Base-by-base conservation (phyloP, 352 stramenopile species). In the Globisporangium canariense region DNA sequence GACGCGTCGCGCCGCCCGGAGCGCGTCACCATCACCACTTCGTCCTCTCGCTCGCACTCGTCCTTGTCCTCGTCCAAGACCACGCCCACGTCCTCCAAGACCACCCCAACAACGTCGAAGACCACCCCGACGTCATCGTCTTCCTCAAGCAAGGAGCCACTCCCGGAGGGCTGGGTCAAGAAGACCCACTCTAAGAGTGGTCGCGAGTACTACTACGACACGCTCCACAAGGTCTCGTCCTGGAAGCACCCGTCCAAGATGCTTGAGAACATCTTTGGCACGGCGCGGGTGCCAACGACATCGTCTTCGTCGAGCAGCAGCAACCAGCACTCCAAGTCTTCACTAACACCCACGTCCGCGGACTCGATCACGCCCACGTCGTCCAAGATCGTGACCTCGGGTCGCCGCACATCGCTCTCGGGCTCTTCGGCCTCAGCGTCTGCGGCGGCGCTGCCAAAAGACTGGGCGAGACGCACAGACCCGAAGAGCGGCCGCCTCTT, bases 201-300 rank as follows among this genome's bases (percentile, higher is more conserved):
- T 2, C 72, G 78, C 10, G 78, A 84, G 67, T 91, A 92, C 60
- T 92, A 87, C 66, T 90, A 91, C 66, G 79, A 92, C 58, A 89
- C 78, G 0, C 62, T 77, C 43, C 81, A 85, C 66, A 89, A 90
- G 56, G 78, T 89, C 4, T 83, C 79, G 49, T 89, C 81, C 5
- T 92, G 78, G 83, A 92, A 89, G 40, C 76, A 86, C 18, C 83
- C 83, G 14, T 61, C 60, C 47, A 88, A 86, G 65, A 71, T 83
- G 59, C 67, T 88, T 20, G 82, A 89, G 58, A 84, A 79, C 67
- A 81, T 86, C 59, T 85, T 85, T 57, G 69, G 70, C 40, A 76
- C 73, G 10, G 70, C 56, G 0, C 62, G 71, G 1, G 55, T 55
- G 9, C 58, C 64, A 62, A 50, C 16, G 52, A 18, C 16, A 43